phyloP scores from a whole-genome alignment of 2,329 filamentous ascomycete species.

The Apiospora rasikravindrae region DNA sequence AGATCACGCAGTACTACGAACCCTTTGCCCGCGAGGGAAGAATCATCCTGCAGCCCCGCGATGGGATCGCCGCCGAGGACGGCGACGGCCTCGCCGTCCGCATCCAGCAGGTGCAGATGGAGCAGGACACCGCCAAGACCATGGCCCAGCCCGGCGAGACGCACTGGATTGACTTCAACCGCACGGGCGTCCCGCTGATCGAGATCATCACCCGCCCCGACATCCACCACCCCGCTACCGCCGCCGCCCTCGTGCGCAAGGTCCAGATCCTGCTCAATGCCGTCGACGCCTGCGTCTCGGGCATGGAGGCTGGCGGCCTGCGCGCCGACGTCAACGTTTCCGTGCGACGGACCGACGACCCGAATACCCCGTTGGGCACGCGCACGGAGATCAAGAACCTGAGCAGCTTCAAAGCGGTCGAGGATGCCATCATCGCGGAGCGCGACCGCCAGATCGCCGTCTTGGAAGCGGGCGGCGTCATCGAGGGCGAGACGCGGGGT shows the following conservation, averaged over 20 bases:
- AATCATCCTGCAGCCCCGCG: conserved; percentile 73
- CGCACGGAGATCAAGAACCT: conserved; percentile 98
- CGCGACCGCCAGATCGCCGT: conserved; percentile 85
- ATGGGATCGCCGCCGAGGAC: conserved; percentile 79
- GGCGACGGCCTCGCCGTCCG: conserved; percentile 73
- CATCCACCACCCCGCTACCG: conserved; percentile 85
- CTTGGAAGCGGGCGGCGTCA: conserved; percentile 73
- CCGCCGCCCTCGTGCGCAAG: conserved; percentile 87
- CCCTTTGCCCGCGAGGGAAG: conserved; percentile 72
- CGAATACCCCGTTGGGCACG: conserved; percentile 66
- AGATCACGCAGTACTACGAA: conserved; percentile 95
- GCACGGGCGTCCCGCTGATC: conserved; percentile 86
- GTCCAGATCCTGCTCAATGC: conserved; percentile 80
- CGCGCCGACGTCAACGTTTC: conserved; percentile 97
- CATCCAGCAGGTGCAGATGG: conserved; percentile 94
- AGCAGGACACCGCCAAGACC: conserved; percentile 97
- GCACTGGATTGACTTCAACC: conserved; percentile 90
- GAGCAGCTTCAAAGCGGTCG: conserved; percentile 91
- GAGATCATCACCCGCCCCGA: conserved; percentile 94
- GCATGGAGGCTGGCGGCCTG: conserved; percentile 92
- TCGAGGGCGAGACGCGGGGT: conserved; percentile 88
- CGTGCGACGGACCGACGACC: conserved; percentile 64
- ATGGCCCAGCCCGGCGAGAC: conserved; percentile 74
- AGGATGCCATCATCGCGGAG: conserved; percentile 92
- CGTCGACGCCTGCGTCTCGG: conserved; percentile 84